phyloP scores from a whole-genome alignment of 1,284 basidiomycete species.

The Athelia sp. region DNA sequence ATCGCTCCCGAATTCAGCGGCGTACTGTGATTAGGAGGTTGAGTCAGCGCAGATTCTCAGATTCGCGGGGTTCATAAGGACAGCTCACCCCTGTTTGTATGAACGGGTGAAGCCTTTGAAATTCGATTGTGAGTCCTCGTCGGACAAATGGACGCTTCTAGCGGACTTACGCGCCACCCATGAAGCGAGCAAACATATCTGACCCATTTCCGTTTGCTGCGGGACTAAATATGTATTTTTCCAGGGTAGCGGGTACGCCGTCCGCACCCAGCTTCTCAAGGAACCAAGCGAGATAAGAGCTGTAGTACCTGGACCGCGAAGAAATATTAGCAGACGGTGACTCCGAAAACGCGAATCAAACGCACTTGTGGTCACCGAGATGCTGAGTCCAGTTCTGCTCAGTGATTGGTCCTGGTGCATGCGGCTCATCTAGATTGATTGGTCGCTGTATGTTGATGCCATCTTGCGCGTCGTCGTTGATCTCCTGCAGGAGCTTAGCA shows the following conservation, averaged over 20 bases:
- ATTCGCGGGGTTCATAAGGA: too few relatives aligned
- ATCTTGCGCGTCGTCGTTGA: constrained; percentile 37
- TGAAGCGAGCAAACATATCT: constrained; percentile 51
- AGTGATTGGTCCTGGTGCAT: neutral
- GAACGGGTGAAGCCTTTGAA: constrained; percentile 50
- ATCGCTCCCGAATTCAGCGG: constrained; percentile 53
- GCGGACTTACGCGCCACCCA: constrained; percentile 48
- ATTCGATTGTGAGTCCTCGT: too few relatives aligned
- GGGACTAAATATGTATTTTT: constrained; percentile 50
- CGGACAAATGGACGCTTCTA: neutral
- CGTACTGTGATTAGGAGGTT: too few relatives aligned
- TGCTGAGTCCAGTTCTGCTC: constrained; percentile 49
- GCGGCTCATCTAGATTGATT: constrained; percentile 32
- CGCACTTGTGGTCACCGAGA: constrained; percentile 49
- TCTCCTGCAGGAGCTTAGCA: constrained; percentile 43
- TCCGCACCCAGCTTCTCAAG: constrained; percentile 34
- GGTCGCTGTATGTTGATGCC: constrained; percentile 19
- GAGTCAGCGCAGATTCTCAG: too few relatives aligned
- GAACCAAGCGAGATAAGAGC: constrained; percentile 55
- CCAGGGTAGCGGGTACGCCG: constrained; percentile 40
- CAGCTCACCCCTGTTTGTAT: constrained; percentile 60
- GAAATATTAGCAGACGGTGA: neutral
- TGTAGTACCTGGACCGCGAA: constrained; percentile 41
- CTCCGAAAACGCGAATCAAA: constrained; percentile 1
- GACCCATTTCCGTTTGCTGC: constrained; percentile 41